phyloP scores from a whole-genome alignment of 495 filamentous ascomycete species.

The Podospora tetraspora region DNA sequence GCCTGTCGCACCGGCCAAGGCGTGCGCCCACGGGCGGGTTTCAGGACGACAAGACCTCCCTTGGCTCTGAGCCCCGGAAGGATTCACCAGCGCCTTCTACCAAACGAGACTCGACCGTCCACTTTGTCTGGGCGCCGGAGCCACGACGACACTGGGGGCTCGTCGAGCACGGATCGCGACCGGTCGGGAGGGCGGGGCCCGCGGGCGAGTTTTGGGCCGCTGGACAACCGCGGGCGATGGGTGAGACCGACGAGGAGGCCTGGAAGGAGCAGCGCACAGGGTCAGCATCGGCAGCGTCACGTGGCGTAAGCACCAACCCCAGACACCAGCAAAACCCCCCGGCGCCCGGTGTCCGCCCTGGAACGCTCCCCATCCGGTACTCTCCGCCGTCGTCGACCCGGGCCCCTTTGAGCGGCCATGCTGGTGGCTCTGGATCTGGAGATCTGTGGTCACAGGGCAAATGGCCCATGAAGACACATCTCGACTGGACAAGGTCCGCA shows the following conservation, averaged over 20 bases:
- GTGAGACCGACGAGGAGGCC: constrained; percentile 12
- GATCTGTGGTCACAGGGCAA: constrained; percentile 3
- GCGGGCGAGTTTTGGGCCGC: constrained; percentile 13
- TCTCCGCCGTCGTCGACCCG: constrained; percentile 12
- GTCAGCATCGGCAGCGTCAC: constrained; percentile 27
- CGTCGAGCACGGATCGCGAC: constrained; percentile 5
- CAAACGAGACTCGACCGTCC: constrained; percentile 11
- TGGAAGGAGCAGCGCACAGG: constrained; percentile 20
- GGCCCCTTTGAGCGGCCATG: constrained; percentile 10
- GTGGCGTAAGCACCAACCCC: constrained; percentile 28
- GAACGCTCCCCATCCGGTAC: not conserved
- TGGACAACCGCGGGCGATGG: constrained; percentile 22
- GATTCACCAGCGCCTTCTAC: constrained; percentile 20
- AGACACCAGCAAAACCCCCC: constrained; percentile 19
- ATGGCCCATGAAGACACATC: constrained; percentile 14
- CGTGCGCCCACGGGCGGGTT: constrained; percentile 1
- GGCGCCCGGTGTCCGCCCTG: not conserved
- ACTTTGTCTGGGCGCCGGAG: constrained; percentile 1
- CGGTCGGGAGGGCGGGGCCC: constrained; percentile 11
- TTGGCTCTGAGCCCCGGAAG: constrained; percentile 11
- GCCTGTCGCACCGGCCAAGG: not conserved
- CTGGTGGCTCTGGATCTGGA: constrained; percentile 14
- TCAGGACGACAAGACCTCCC: constrained; percentile 4
- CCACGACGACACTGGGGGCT: constrained; percentile 7
- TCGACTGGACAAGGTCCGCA: constrained; percentile 2